Evolutionary conservation across 345 rosid species (phyloP), one percentile per base, ranked within the genome.

Genomic region (Raphanus sativus): DNA sequence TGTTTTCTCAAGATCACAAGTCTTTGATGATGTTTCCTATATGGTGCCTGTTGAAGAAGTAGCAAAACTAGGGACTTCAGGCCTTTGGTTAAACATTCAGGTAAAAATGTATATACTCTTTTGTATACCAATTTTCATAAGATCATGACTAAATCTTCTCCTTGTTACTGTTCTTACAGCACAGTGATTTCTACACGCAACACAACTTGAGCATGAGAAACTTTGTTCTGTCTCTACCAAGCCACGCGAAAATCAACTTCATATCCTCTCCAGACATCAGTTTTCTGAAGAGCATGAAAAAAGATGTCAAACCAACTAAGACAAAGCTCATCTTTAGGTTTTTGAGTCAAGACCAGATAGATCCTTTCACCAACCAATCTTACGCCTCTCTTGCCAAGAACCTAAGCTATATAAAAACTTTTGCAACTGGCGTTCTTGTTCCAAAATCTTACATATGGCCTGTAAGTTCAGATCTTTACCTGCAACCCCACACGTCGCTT

Each of bases 381-480:
- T 90, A 92, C 50, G 85, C 81, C 61, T 79, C 85, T 73, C 87
- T 90, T 17, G 52, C 59, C 10, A 80, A 64, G 50, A 90, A 92
- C 70, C 86, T 92, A 70, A 81, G 86, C n/a, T 86, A 73, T 40
- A 81, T 90, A 78, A 87, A 75, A 86, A 85, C 89, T 42, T 92
- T 92, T 86, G 89, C 97, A 13, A 86, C 94, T 42, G 96, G 94
- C 66, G 85, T 92, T 69, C 89, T 89, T 63, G 83, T 90, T 50
- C 92, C 92, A 1, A 92, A 92, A 87, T 1, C 33, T 76, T 89
- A 82, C 83, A 87, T 92, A 77, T 90, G 88, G 90, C 91, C 90
- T 0, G 60, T 86, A 28, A 84, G 62, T 59, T 42, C 42, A 32
- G 80, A 4, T 59, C 62, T 30, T 69, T 92, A 92, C 77, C 76